Base-by-base conservation (phyloP, 306 rosid species). In the Corylus avellana region DNA sequence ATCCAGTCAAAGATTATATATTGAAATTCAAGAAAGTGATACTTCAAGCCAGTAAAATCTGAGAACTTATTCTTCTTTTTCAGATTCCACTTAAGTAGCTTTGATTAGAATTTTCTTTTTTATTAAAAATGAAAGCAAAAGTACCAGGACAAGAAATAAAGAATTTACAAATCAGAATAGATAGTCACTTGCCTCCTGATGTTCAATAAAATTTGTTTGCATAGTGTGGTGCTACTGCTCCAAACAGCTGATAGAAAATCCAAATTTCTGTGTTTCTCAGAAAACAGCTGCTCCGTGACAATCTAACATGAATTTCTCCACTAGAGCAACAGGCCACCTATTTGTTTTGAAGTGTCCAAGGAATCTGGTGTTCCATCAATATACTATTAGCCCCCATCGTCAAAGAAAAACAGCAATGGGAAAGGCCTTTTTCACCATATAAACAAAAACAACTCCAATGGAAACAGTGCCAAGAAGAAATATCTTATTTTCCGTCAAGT, bases 111-210 rank as follows among this genome's bases (percentile, higher is more conserved):
- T 14, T 63, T 63, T 14, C 7, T 37, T 9, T 37, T 1, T 1
- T n/a, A 56, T 32, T 35, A 14, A 0, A 35, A 64, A 44, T 9
- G 42, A 42, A 68, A 42, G 51, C 17, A 64, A 7, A 42, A 39
- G 32, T 39, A 68, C 72, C 27, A 42, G 72, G 51, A 68, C 49
- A 68, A 64, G 71, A 64, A 64, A 10, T 44, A 42, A 42, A 68
- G 72, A 49, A 68, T 42, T 8, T 68, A 4, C 27, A 68, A 68
- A 68, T 9, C 32, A 9, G 72, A 75, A 69, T 53, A 53, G 51
- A 75, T 13, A 51, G 58, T 29, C 79, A 82, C 92, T 80, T 86
- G 90, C 88, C 90, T 84, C 79, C 75, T 61, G n/a, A 67, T 68
- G 82, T 49, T 72, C 77, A 37, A 11, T 12, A 29, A 62, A 9